phyloP scores from a whole-genome alignment of 2,329 filamentous ascomycete species.

The Cordyceps fumosorosea region DNA sequence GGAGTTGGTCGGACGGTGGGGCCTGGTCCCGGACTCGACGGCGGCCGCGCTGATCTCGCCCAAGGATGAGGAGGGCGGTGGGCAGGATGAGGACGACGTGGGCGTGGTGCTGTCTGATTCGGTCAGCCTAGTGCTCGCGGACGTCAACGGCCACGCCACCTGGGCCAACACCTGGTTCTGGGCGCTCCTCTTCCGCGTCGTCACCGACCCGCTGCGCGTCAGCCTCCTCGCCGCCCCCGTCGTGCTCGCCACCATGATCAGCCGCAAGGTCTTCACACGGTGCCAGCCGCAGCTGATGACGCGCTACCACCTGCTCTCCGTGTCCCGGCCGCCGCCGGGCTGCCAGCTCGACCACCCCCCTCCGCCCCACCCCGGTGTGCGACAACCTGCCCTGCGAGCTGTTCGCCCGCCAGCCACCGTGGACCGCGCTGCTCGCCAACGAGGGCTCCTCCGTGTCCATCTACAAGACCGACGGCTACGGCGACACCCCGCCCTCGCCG shows the following conservation, averaged over 20 bases:
- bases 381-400: slow-evolving; percentile 31
- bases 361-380: not conserved
- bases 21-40: slow-evolving; percentile 24
- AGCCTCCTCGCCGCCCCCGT: slow-evolving; percentile 46
- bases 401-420: slow-evolving; percentile 50
- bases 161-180: slow-evolving; percentile 40
- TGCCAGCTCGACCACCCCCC: not conserved
- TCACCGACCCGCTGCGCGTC: slow-evolving; percentile 44
- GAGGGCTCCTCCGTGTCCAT: slow-evolving; percentile 68
- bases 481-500: slow-evolving; percentile 35
- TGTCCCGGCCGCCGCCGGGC: slow-evolving; percentile 25
- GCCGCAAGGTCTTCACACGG: slow-evolving; percentile 47
- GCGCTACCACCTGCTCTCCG: slow-evolving; percentile 53
- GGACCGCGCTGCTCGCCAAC: slow-evolving; percentile 62
- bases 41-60: slow-evolving; percentile 16
- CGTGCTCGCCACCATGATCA: slow-evolving; percentile 54
- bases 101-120: slow-evolving; percentile 17
- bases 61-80: not conserved
- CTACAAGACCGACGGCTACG: slow-evolving; percentile 39
- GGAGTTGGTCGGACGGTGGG: slow-evolving; percentile 21
- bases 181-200: slow-evolving; percentile 45
- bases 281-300: slow-evolving; percentile 60
- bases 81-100: not conserved
- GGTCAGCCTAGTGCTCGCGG: slow-evolving; percentile 3
- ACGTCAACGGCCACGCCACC: slow-evolving; percentile 1